These are phyloP conservation scores for Mycena alexandri DNA, from an alignment of 768 basidiomycete genomes.

Conservation along the genomic window DNA sequence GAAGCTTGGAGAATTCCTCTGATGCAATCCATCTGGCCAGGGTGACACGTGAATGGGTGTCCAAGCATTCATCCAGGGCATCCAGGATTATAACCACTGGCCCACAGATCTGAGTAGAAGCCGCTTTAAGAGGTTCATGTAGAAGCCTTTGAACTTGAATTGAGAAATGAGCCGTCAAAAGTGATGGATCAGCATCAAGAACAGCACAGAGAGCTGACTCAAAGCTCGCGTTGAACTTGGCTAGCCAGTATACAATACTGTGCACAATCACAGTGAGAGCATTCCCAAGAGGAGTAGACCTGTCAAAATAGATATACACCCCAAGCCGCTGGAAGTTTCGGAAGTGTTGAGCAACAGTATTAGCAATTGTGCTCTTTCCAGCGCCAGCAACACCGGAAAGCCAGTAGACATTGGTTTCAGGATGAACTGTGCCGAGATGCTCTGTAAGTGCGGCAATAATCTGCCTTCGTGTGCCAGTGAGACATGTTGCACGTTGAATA, in stretches of 20 bases:
- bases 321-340: background rate
- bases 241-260: background rate
- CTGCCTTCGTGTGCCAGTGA: background rate
- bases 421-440: background rate
- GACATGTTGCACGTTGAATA: background rate
- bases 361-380: conserved; percentile 8
- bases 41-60: background rate
- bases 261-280: background rate
- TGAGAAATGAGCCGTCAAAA: background rate
- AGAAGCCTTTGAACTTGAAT: background rate
- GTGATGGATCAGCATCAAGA: background rate
- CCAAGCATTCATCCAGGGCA: conserved; percentile 4
- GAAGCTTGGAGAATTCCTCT: background rate
- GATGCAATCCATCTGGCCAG: background rate
- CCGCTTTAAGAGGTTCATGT: background rate
- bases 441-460: background rate
- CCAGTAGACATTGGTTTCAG: background rate
- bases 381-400: conserved; percentile 6
- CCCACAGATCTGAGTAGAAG: background rate
- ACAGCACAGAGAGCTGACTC: background rate
- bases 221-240: background rate
- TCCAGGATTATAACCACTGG: conserved; percentile 1
- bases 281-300: background rate
- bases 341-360: background rate
- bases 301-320: background rate